Base-by-base conservation (phyloP, 2,329 filamentous ascomycete genomes). In the Diaporthe sp. region DNA sequence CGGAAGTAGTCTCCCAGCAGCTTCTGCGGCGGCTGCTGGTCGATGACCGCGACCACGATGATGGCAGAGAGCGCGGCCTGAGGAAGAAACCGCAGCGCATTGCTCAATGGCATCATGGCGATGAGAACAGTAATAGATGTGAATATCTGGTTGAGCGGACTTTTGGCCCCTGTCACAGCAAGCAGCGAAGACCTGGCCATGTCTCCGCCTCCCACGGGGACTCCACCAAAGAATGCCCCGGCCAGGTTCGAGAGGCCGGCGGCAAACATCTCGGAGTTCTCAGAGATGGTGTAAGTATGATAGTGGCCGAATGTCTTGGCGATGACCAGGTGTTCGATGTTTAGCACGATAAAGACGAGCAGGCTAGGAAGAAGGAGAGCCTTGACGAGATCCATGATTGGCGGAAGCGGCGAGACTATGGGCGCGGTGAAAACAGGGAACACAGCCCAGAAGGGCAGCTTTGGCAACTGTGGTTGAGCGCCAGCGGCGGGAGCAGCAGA, bases 121-220 rank as follows among this genome's bases (percentile, higher is more conserved):
- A 70, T n/a, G 19, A 73, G 53, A 3, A 56, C 72, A 3, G 42
- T 77, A 15, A 39, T 42, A 8, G 68, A 73, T 8, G 65, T 56
- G n/a, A 70, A 70, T 2, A 70, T 35, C 17, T 73, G 72, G 58
- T 39, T 74, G n/a, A 74, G 59, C 4, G 72, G 72, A 50, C 66
- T 71, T 39, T 50, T 71, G 5, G 59, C 66, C n/a, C 72, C 66
- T n/a, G 72, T 51, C 15, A 50, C 35, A 1, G 47, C 61, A 9
- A 73, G 61, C 15, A 73, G n/a, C 4, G 71, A 73, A 9, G 71
- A 58, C n/a, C 71, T n/a, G 6, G 61, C 63, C 53, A 73, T 69
- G 30, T 73, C 71, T 44, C 71, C 71, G 8, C 71, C 71, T n/a
- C 71, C 71, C 17, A 73, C 71, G 2, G 71, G 71, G 6, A 42